Conservation (phyloP, 345 rosid species). For the Brassica carinata region DNA sequence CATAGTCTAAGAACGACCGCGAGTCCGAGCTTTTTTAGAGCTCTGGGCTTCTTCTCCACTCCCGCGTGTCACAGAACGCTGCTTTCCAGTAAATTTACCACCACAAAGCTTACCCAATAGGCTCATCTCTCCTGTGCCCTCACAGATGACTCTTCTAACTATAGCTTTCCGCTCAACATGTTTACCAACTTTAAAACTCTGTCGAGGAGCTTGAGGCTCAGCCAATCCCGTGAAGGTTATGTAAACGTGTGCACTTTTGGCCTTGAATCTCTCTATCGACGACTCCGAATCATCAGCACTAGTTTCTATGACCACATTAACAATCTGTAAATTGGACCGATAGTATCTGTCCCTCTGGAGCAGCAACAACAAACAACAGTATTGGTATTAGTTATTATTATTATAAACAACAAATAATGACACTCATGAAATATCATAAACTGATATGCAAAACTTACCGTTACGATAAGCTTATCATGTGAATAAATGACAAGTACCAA, state of each 20-base stretch:
- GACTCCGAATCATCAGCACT: not conserved
- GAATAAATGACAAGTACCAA: not conserved
- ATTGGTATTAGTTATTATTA: not conserved
- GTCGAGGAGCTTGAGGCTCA: not conserved
- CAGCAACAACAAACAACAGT: not conserved
- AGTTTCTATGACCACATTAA: constrained; percentile 4
- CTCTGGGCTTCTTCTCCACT: not conserved
- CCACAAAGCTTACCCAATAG: not conserved
- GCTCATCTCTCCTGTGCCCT: not conserved
- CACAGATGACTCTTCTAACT: not conserved
- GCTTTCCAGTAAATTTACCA: not conserved
- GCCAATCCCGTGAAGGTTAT: not conserved
- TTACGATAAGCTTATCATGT: not conserved
- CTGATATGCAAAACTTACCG: not conserved
- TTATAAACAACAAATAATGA: not conserved
- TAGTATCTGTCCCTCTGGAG: not conserved
- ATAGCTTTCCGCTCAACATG: not conserved
- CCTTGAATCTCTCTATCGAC: not conserved
- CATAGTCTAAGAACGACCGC: not conserved
- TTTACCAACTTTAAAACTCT: not conserved
- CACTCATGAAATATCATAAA: not conserved
- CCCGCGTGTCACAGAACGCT: not conserved
- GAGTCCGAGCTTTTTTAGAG: not conserved
- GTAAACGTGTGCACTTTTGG: not conserved
- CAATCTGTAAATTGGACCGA: not conserved